A percentile compares a stretch with the other conserved stretches of the same genome.
Evolutionary conservation across 2,329 filamentous ascomycete species (phyloP).

Genomic region (Verticillium alfalfae): DNA sequence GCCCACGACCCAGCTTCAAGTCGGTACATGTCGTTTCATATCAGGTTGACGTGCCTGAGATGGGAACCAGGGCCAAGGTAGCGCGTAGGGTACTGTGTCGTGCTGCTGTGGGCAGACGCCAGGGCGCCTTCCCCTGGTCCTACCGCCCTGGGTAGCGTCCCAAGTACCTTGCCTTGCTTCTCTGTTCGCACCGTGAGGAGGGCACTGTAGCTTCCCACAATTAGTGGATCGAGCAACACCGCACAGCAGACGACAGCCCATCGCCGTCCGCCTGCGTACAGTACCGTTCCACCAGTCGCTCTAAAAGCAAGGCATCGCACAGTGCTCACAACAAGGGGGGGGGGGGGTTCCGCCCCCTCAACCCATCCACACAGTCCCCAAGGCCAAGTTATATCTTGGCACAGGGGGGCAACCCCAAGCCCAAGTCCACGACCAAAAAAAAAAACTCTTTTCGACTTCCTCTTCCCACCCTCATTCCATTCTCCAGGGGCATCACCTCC

Average conservation of each 20-base stretch:
- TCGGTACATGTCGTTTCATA: neutral
- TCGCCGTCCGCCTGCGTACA: neutral
- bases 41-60: neutral
- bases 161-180: no score
- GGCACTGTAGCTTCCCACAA: neutral
- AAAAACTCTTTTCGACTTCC: slow-evolving; percentile 1
- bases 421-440: neutral
- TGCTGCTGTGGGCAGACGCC: neutral
- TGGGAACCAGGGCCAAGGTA: neutral
- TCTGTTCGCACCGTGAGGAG: neutral
- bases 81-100: neutral
- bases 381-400: neutral
- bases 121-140: neutral
- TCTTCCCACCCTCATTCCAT: slow-evolving; percentile 9
- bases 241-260: neutral
- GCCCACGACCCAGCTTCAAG: neutral
- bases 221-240: neutral
- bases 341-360: neutral
- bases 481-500: slow-evolving; percentile 13
- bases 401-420: neutral
- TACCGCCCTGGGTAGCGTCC: no score
- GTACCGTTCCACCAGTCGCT: neutral
- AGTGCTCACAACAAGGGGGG: neutral
- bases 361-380: neutral
- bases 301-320: neutral